Conservation (phyloP, 257 asterid genomes). For the Solanum sitiens region DNA sequence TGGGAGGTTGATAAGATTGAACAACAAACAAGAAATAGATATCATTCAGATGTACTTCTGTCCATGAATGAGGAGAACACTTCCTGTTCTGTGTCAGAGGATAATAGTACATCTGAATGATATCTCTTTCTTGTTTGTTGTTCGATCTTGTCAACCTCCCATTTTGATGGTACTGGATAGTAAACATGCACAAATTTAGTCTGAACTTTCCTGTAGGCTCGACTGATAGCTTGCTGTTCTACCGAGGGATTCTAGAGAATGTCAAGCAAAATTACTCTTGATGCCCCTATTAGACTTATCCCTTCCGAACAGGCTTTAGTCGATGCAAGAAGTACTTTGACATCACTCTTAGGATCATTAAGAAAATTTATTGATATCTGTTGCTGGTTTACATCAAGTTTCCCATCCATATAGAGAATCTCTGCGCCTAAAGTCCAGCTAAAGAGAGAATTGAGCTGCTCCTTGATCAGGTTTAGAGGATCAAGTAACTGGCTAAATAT, state of each 20-base stretch:
- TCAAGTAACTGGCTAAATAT: not conserved
- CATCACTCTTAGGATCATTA: constrained; percentile 32
- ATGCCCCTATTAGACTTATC: constrained; percentile 67
- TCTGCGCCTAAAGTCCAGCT: not conserved
- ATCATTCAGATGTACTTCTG: no score
- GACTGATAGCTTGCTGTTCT: constrained; percentile 59
- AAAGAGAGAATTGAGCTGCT: not conserved
- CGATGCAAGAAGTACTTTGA: constrained; percentile 63
- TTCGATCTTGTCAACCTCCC: no score
- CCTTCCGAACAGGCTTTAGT: constrained; percentile 67
- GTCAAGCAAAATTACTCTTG: constrained; percentile 69
- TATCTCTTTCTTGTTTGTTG: no score
- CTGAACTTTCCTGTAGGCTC: constrained; percentile 79
- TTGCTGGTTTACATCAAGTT: constrained; percentile 16
- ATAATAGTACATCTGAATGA: no score
- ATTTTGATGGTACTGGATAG: constrained; percentile 28
- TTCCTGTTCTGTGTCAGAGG: no score
- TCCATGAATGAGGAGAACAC: no score
- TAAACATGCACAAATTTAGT: constrained; percentile 52
- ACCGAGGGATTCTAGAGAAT: constrained; percentile 73
- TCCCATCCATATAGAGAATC: constrained; percentile 32
- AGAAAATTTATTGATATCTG: constrained; percentile 31
- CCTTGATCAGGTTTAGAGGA: not conserved
- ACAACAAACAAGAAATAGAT: no score
- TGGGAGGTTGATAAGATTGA: not conserved